A percentile compares a stretch with the other conserved stretches of the same genome.
These are phyloP conservation scores for Komagataella kurtzmanii DNA, from an alignment of 805 yeast species.

Conservation along the genomic window DNA sequence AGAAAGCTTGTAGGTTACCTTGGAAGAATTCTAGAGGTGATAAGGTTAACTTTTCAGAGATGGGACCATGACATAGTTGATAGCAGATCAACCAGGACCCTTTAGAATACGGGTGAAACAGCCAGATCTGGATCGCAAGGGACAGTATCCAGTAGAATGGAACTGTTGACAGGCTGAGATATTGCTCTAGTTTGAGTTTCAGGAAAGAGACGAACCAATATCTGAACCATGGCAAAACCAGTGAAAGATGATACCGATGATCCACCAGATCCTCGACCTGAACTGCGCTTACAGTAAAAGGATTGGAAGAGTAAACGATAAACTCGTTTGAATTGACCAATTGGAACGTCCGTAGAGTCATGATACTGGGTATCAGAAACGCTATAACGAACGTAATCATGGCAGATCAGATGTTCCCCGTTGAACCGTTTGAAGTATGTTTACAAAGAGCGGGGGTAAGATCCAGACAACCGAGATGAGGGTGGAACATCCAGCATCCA, in stretches of 20 bases:
- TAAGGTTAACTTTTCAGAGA: not conserved
- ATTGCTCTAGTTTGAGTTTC: not conserved
- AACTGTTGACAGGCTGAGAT: not conserved
- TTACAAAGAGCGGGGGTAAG: not conserved
- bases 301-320: not conserved
- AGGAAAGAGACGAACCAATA: not conserved
- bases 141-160: not conserved
- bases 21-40: not conserved
- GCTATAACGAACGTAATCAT: not conserved
- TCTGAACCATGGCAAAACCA: not conserved
- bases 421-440: not conserved
- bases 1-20: not conserved
- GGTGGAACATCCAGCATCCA: not conserved
- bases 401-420: not conserved
- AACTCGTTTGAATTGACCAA: not conserved
- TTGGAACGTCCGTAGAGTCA: not conserved
- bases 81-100: not conserved
- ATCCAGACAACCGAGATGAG: not conserved
- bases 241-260: not conserved
- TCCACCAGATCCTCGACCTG: not conserved
- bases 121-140: not conserved
- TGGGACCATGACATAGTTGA: not conserved
- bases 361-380: not conserved
- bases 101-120: not conserved
- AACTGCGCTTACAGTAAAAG: not conserved